Evolutionary conservation across 2,329 filamentous ascomycete species (phyloP).

Genomic region (Cytospora mali): DNA sequence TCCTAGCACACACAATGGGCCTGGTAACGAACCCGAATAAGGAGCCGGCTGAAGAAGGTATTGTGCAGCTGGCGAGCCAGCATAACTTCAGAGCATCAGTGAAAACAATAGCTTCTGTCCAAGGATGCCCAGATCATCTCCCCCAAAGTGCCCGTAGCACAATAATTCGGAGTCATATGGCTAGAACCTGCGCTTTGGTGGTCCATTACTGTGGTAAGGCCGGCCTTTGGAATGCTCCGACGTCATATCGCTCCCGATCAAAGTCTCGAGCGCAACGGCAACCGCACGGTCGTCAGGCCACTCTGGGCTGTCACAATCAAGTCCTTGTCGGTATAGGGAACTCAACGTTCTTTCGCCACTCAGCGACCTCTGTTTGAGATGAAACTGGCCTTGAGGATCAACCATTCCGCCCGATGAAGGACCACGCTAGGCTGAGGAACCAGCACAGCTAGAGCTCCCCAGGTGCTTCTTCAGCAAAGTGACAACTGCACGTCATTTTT

Average conservation of each 20-base stretch:
- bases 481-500: conserved; percentile 20
- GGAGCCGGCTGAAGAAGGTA: not conserved
- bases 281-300: not conserved
- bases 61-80: not conserved
- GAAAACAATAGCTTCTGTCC: not conserved
- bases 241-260: not conserved
- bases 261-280: not conserved
- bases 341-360: not conserved
- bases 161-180: not conserved
- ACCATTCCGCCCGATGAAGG: not conserved
- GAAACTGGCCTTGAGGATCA: not conserved
- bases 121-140: not conserved
- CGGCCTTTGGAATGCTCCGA: not conserved
- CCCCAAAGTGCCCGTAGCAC: not conserved
- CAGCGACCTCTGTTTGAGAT: not conserved
- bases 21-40: not conserved
- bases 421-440: conserved; percentile 13
- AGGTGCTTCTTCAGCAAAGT: conserved; percentile 5
- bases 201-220: no score
- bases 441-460: not conserved
- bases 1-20: not conserved
- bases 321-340: not conserved
- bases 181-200: not conserved
- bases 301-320: not conserved
- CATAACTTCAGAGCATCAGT: not conserved